A percentile compares a stretch with the other conserved stretches of the same genome.
Conservation (phyloP, 2,329 filamentous ascomycete genomes). For the Venturia pyrina region DNA sequence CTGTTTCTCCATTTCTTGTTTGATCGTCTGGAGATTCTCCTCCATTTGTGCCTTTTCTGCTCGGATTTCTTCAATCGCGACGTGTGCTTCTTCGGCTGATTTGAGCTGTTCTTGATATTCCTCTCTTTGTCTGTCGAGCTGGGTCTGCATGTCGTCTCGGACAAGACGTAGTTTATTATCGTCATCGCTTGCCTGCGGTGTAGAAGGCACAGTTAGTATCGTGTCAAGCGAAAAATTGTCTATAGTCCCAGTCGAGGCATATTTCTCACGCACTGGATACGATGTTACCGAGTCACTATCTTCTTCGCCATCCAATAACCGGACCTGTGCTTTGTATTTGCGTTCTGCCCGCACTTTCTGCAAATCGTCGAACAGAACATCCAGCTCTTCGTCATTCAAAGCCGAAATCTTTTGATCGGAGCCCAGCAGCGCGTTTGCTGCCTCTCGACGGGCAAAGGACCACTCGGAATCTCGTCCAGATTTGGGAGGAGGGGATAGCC, state of each 20-base stretch:
- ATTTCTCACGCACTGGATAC: constrained; percentile 84
- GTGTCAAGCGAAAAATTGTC: constrained; percentile 97
- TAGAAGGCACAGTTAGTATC: constrained; percentile 85
- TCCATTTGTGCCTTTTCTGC: constrained; percentile 82
- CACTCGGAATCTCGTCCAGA: constrained; percentile 79
- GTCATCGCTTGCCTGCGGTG: constrained; percentile 68
- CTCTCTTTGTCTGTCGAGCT: constrained; percentile 75
- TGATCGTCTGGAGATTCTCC: constrained; percentile 63
- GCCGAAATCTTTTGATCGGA: constrained; percentile 85
- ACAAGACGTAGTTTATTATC: constrained; percentile 66
- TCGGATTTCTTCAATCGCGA: constrained; percentile 74
- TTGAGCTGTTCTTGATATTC: constrained; percentile 72
- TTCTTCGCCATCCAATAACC: constrained; percentile 54
- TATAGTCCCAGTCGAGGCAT: constrained; percentile 85
- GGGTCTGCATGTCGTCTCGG: constrained; percentile 72
- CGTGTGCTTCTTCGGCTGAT: constrained; percentile 60
- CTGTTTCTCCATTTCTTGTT: constrained; percentile 81
- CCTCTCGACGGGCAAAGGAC: constrained; percentile 86
- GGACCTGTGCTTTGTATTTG: constrained; percentile 52
- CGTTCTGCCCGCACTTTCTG: constrained; percentile 79
- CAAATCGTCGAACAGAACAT: constrained; percentile 86
- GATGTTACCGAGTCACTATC: constrained; percentile 84
- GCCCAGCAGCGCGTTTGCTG: constrained; percentile 81
- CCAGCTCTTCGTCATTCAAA: constrained; percentile 87
- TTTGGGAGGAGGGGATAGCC: constrained; percentile 64